Base-by-base conservation (phyloP, 768 basidiomycete species). In the Lactifluus pinguis region DNA sequence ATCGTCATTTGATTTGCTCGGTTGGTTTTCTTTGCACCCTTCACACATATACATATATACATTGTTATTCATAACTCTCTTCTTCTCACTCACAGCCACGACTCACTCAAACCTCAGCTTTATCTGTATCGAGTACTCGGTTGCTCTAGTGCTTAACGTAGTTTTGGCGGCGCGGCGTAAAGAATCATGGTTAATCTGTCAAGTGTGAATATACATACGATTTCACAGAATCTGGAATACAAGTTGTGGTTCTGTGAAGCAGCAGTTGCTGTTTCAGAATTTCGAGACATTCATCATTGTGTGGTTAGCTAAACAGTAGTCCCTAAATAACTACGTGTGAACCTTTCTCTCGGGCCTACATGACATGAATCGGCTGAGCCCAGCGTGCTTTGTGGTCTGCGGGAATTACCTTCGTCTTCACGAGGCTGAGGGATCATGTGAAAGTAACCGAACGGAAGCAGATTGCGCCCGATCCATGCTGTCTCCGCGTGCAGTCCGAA, bases 21-120 rank as follows among this genome's bases (percentile, higher is more conserved):
- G 21, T 53, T 45, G 52, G 21, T 53, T 62, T 57, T 30, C 34
- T 54, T 49, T 57, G 38, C 60, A 62, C 42, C 25, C 25, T 57
- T 62, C 42, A 53, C 56, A 10, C 11, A 9, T 2, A 34, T 45
- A 53, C 50, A 58, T 51, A 58, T 19, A 34, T 34, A 58, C 61
- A 62, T 62, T 62, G 51, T 62, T 58, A 62, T 62, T 58, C 61
- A 53, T 62, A 62, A 58, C 61, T 41, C 51, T 45, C 17, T 11
- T 4, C 21, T 25, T 47, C 45, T 47, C 36, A 57, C 39, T 62
- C 38, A 53, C 56, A 57, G 47, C 47, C 61, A 42, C 57, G 41
- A 58, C 61, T 58, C 52, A 44, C 34, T 45, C 52, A 53, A 53
- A 42, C 44, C 19, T 62, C 56, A 34, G 56, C 36, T 58, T 49